Base-by-base conservation (phyloP, 495 filamentous ascomycete species). In the Daldinia concentrica region DNA sequence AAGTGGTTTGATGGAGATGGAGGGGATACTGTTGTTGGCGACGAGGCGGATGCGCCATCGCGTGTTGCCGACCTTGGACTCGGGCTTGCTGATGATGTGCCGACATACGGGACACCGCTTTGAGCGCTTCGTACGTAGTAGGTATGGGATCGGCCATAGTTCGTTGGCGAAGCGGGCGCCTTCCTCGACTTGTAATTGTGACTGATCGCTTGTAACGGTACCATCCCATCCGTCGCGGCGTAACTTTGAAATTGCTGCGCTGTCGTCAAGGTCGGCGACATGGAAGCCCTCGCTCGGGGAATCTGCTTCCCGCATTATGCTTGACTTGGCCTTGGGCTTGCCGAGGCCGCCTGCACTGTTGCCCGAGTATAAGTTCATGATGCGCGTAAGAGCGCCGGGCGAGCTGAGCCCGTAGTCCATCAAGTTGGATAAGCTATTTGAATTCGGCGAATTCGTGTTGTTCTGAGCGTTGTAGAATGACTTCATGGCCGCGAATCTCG, bases 21-120 rank as follows among this genome's bases (percentile, higher is more conserved):
- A 88, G 3, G 96, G 95, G 70, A 99, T 91, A 81, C 95, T 94
- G 81, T 90, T 93, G 68, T 92, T 84, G 8, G 95, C 95, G 17
- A 98, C 90, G 17, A 98, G 87, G 60, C 90, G 88, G 79, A 98
- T 97, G 54, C 92, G 87, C 86, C 93, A 97, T 43, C 93, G 90
- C 11, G 92, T 95, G 15, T 89, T 93, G 52, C 87, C 85, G 12
- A 97, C 88, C 77, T 98, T 98, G 66, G 88, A 85, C 80, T 99
- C 96, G n/a, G 93, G 95, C 77, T 95, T 95, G 57, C 91, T 91
- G 76, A 99, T 90, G 79, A 98, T 97, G 83, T 98, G 95, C 5
- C 95, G 91, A 84, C 95, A 99, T 11, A 89, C 87, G 67, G 90
- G 88, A 81, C 95, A 99, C 54, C 95, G 93, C 78, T 97, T 98